A percentile compares a stretch with the other conserved stretches of the same genome.
phyloP scores from a whole-genome alignment of 441 rosid species.

The Populus hybrid region DNA sequence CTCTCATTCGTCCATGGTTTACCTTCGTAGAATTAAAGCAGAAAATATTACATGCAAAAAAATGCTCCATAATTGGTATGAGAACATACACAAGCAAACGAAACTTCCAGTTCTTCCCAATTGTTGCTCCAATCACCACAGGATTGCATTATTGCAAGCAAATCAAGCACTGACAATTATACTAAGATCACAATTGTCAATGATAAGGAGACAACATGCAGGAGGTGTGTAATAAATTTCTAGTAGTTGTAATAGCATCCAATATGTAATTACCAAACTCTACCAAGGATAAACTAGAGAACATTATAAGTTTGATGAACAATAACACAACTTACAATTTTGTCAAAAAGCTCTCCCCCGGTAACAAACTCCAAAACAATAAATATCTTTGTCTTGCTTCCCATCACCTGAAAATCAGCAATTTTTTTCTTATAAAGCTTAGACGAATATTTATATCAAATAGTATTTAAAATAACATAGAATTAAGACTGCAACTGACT shows the following conservation, averaged over 20 bases:
- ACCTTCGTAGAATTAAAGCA: constrained; percentile 40
- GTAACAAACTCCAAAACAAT: constrained; percentile 82
- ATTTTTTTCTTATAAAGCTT: background rate
- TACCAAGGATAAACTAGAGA: background rate
- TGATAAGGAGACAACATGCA: background rate
- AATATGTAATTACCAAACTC: background rate
- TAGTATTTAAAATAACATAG: background rate
- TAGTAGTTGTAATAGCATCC: background rate
- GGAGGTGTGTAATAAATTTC: background rate
- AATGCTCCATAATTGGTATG: background rate
- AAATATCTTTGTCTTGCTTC: constrained; percentile 89
- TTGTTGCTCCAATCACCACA: background rate
- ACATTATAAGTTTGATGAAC: background rate
- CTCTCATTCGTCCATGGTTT: constrained; percentile 88
- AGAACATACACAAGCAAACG: background rate
- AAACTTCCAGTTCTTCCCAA: background rate
- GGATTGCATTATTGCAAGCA: background rate
- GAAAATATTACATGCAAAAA: constrained; percentile 2
- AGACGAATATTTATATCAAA: background rate
- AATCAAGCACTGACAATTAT: background rate
- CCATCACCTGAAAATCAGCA: constrained; percentile 70
- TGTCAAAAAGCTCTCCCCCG: constrained; percentile 96
- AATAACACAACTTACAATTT: constrained; percentile 62
- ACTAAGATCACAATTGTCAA: background rate
- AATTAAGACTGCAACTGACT: background rate